A percentile compares a stretch with the other conserved stretches of the same genome.
Evolutionary conservation across 305 asterid genomes (phyloP).

Genomic region (Coffea humblotiana): DNA sequence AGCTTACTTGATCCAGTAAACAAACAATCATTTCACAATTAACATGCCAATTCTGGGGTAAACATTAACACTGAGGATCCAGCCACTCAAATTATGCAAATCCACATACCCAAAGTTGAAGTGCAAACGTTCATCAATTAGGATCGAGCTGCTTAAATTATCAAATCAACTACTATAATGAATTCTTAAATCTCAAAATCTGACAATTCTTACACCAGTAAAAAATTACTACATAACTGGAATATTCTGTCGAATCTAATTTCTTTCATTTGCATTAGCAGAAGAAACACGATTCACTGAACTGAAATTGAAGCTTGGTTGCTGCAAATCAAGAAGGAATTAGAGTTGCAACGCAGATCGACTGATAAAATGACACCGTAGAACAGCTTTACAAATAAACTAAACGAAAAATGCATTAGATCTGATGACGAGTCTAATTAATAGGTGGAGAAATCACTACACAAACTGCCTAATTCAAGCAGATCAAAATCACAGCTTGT

Average conservation of each 20-base stretch:
- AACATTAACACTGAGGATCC: background rate
- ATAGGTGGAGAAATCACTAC: conserved; percentile 12
- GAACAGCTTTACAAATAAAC: background rate
- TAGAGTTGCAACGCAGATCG: conserved; percentile 6
- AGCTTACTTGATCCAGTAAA: background rate
- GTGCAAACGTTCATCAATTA: background rate
- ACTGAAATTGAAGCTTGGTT: background rate
- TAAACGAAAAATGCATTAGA: conserved; percentile 12
- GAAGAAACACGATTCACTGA: background rate
- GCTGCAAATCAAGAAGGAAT: conserved; percentile 4
- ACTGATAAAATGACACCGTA: background rate
- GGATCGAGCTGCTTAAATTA: background rate
- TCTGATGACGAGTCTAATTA: background rate
- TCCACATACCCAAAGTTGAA: background rate
- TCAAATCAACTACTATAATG: background rate
- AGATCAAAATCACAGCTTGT: conserved; percentile 19
- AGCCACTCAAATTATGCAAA: background rate
- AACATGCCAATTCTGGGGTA: background rate
- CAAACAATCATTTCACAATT: background rate
- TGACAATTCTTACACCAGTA: background rate
- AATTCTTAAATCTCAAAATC: background rate
- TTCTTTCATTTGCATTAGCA: too few species aligned
- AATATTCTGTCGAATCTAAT: background rate
- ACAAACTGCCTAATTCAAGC: conserved; percentile 12
- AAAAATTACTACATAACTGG: too few species aligned